Conservation (phyloP, 1,139 yeast genomes). For the Groenewaldozyma auringiensis region DNA sequence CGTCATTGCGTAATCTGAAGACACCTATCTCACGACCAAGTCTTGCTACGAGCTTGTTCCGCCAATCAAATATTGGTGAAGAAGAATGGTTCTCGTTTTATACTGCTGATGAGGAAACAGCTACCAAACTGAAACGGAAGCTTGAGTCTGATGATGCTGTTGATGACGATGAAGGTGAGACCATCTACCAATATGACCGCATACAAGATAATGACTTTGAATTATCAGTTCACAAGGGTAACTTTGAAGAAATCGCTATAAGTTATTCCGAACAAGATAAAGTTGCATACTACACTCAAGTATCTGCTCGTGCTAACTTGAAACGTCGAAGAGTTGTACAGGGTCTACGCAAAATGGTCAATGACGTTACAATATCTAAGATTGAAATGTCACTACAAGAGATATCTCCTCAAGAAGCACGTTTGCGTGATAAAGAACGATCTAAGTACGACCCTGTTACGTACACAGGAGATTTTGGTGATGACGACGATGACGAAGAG, state of each 20-base stretch:
- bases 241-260: conserved; percentile 51
- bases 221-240: conserved; percentile 40
- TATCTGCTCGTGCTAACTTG: conserved; percentile 69
- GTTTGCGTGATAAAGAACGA: conserved; percentile 58
- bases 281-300: conserved; percentile 67
- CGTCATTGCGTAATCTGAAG: conserved; percentile 46
- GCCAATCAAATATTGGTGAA: conserved; percentile 64
- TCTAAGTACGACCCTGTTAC: conserved; percentile 65
- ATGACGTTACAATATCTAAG: conserved; percentile 39
- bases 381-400: conserved; percentile 61
- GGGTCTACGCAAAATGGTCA: conserved; percentile 41
- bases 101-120: conserved; percentile 37
- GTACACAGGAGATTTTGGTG: conserved; percentile 15
- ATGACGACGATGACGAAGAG: conserved; percentile 16
- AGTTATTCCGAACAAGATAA: conserved; percentile 47
- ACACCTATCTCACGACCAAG: conserved; percentile 38
- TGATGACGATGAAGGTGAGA: conserved; percentile 34
- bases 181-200: conserved; percentile 52
- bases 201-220: conserved; percentile 77
- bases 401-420: conserved; percentile 62
- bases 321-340: conserved; percentile 73
- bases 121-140: conserved; percentile 21
- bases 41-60: conserved; percentile 59
- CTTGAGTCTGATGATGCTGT: conserved; percentile 27
- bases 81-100: conserved; percentile 83